These are phyloP conservation scores for Leonotis leonurus DNA, from an alignment of 257 asterid genomes.

Conservation along the genomic window DNA sequence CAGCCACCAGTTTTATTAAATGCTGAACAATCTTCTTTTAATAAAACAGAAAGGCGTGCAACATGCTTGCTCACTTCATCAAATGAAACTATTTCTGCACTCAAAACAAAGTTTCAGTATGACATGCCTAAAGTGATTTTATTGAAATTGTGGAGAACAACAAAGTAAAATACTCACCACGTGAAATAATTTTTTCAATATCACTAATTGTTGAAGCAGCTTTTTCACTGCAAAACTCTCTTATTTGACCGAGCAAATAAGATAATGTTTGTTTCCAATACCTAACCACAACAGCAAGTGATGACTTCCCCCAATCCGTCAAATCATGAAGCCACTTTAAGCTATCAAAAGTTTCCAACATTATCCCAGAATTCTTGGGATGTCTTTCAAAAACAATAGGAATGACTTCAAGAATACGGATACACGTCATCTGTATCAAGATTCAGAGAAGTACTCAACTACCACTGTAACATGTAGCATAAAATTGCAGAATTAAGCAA, in stretches of 20 bases:
- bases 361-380: slow-evolving; percentile 27
- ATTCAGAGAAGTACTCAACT: slow-evolving; percentile 12
- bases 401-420: slow-evolving; percentile 78
- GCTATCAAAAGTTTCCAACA: slow-evolving; percentile 29
- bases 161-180: slow-evolving; percentile 45
- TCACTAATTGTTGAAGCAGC: slow-evolving; percentile 47
- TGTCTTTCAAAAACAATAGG: slow-evolving; percentile 64
- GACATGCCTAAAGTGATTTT: background rate
- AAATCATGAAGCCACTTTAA: slow-evolving; percentile 70
- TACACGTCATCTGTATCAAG: slow-evolving; percentile 75
- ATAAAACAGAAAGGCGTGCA: slow-evolving; percentile 58
- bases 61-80: slow-evolving; percentile 59
- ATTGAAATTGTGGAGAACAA: slow-evolving; percentile 1
- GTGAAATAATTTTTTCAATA: slow-evolving; percentile 62
- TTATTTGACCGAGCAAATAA: slow-evolving; percentile 61
- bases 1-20: slow-evolving; percentile 16
- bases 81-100: slow-evolving; percentile 57
- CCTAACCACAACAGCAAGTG: slow-evolving; percentile 75
- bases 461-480: slow-evolving; percentile 1
- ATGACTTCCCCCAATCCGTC: slow-evolving; percentile 88
- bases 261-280: slow-evolving; percentile 79
- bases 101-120: slow-evolving; percentile 20
- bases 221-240: slow-evolving; percentile 40
- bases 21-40: slow-evolving; percentile 36
- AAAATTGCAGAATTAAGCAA: slow-evolving; percentile 49